Evolutionary conservation across 495 filamentous ascomycete genomes (phyloP).

Genomic region (Thozetella sp.): DNA sequence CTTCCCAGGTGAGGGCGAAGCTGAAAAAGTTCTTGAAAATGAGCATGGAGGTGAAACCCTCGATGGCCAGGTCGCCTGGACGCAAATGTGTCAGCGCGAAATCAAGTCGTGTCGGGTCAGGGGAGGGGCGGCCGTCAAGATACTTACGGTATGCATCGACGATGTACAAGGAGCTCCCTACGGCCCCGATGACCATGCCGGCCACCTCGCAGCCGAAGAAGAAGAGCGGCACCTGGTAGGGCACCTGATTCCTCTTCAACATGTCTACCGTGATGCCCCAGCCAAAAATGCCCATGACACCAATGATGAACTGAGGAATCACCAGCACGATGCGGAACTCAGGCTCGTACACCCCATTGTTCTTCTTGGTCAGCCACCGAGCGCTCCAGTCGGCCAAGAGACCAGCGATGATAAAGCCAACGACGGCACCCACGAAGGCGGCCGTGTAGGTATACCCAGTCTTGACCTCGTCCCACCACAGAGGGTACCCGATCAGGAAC

Average conservation of each 20-base stretch:
- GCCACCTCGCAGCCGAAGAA: slow-evolving; percentile 79
- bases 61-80: slow-evolving; percentile 80
- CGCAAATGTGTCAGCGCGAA: background rate
- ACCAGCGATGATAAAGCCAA: slow-evolving; percentile 79
- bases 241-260: slow-evolving; percentile 49
- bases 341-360: slow-evolving; percentile 84
- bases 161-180: slow-evolving; percentile 85
- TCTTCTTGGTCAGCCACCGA: slow-evolving; percentile 67
- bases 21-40: slow-evolving; percentile 93
- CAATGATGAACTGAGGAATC: slow-evolving; percentile 76
- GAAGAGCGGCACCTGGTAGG: slow-evolving; percentile 72
- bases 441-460: slow-evolving; percentile 89
- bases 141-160: slow-evolving; percentile 88
- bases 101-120: background rate
- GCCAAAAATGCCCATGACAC: slow-evolving; percentile 79
- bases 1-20: slow-evolving; percentile 80
- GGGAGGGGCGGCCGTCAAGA: background rate
- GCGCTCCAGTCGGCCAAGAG: slow-evolving; percentile 73
- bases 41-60: slow-evolving; percentile 87
- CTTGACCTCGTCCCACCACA: slow-evolving; percentile 80
- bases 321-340: slow-evolving; percentile 87
- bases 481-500: slow-evolving; percentile 77
- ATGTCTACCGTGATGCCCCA: slow-evolving; percentile 73
- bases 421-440: slow-evolving; percentile 79
- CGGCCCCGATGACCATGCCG: slow-evolving; percentile 90